These are phyloP conservation scores for Xylariaceae sp. DNA, from an alignment of 2,329 filamentous ascomycete species.

Conservation along the genomic window DNA sequence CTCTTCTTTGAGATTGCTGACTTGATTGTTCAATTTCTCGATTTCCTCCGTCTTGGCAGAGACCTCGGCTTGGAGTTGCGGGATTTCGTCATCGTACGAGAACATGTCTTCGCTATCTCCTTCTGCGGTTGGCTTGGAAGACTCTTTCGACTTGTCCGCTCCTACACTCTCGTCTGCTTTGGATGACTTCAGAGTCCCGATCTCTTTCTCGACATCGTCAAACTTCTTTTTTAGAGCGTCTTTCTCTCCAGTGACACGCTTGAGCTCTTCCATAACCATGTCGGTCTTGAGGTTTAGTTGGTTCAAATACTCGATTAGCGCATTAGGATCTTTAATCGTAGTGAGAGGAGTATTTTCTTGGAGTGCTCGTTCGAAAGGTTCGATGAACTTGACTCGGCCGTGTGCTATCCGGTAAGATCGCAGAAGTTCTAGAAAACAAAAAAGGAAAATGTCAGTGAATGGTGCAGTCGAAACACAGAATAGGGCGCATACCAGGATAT, in stretches of 20 bases:
- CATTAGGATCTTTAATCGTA: conserved; percentile 79
- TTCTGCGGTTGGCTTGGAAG: conserved; percentile 8
- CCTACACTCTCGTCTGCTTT: too few species aligned
- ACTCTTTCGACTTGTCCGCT: conserved; percentile 24
- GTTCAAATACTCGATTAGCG: conserved; percentile 84
- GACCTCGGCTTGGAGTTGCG: conserved; percentile 72
- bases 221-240: conserved; percentile 75
- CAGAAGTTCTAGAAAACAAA: conserved; percentile 62
- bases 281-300: conserved; percentile 82
- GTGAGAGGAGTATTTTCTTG: conserved; percentile 90
- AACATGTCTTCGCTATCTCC: conserved; percentile 75
- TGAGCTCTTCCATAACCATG: conserved; percentile 92
- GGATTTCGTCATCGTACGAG: conserved; percentile 85
- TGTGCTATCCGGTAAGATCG: conserved; percentile 91
- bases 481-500: conserved; percentile 63
- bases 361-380: conserved; percentile 86
- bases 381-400: conserved; percentile 78
- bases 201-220: conserved; percentile 62
- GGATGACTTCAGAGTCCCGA: conserved; percentile 55
- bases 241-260: conserved; percentile 76
- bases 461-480: neutral
- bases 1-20: conserved; percentile 65
- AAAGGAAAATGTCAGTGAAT: neutral
- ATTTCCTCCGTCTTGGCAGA: conserved; percentile 68
- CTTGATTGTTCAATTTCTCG: conserved; percentile 63